Evolutionary conservation across 352 stramenopile genomes (phyloP), one percentile per base, ranked within the genome.

Genomic region (Pythium vanterpoolii): DNA sequence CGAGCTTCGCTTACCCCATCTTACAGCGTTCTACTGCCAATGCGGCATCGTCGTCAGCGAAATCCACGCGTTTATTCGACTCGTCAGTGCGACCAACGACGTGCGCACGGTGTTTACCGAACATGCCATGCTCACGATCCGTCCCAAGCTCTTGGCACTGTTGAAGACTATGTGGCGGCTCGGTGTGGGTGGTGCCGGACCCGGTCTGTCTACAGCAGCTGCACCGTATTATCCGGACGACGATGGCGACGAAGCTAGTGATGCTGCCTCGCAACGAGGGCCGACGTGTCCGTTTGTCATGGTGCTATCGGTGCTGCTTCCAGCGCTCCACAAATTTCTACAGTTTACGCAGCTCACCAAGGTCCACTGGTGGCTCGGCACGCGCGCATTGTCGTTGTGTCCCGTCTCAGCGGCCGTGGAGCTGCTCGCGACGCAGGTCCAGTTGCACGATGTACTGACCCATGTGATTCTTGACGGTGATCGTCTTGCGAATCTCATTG

Each of bases 251-350:
- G 54, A 56, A 28, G 39, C 26, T 19, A 43, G 39, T 8, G 47
- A 62, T 5, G 9, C 19, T 4, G 24, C 18, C 5, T 39, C 6
- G 8, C 28, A 10, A 11, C 2, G 4, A 28, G 40, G 24, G 30
- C 40, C 60, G 1, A 66, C 60, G 13, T 79, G 66, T 44, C 77
- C 79, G 36, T 87, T 86, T 47, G 77, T 86, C 43, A 89, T 89
- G 77, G 52, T 86, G 40, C 56, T 90, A 2, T 88, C 80, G 0
- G 76, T 86, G 38, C 14, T 86, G 11, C 19, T 87, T 31, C 77
- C 80, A 44, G 68, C 66, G 36, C 66, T 90, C 45, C 73, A 77
- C 26, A 86, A 87, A 49, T 76, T 84, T 23, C 39, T 87, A n/a
- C 51, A 67, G 5, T 90, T 69, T 69, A 71, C 79, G 24, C 31